phyloP scores from a whole-genome alignment of 257 asterid species.

The Paulownia fortunei region DNA sequence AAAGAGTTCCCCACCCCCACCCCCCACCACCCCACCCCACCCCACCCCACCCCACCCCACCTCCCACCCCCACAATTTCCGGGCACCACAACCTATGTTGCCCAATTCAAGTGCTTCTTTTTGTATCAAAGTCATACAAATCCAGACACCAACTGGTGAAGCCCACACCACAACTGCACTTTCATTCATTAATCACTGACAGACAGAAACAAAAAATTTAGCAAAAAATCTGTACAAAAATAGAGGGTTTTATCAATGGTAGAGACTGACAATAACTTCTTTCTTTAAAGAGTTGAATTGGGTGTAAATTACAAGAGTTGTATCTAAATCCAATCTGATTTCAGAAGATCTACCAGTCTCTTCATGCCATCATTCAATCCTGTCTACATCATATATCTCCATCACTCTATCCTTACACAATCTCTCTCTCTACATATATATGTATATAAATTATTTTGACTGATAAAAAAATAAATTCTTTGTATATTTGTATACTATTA shows the following conservation, averaged over 20 bases:
- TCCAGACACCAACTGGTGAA: slow-evolving; percentile 29
- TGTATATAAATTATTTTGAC: background rate
- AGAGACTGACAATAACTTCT: slow-evolving; percentile 33
- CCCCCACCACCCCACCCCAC: slow-evolving; percentile 9
- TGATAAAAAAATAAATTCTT: too few species aligned
- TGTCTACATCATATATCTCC: slow-evolving; percentile 45
- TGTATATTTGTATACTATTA: too few species aligned
- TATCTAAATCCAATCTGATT: slow-evolving; percentile 33
- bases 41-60: slow-evolving; percentile 5
- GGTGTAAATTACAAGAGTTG: background rate
- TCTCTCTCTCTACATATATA: slow-evolving; percentile 8
- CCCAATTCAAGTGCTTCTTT: slow-evolving; percentile 33
- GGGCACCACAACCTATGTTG: slow-evolving; percentile 46
- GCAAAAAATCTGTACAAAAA: background rate
- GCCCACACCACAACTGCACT: slow-evolving; percentile 35
- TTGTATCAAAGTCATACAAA: slow-evolving; percentile 44
- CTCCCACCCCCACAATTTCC: slow-evolving; percentile 58
- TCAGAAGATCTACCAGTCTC: slow-evolving; percentile 48
- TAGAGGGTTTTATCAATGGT: slow-evolving; percentile 13
- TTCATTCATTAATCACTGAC: slow-evolving; percentile 7
- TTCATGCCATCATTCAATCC: slow-evolving; percentile 41
- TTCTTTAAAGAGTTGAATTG: slow-evolving; percentile 31
- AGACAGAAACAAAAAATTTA: slow-evolving; percentile 9
- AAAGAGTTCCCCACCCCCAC: slow-evolving; percentile 12
- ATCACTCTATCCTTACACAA: slow-evolving; percentile 16